phyloP scores from a whole-genome alignment of 2,329 filamentous ascomycete genomes.

The Cryphonectria naterciae region DNA sequence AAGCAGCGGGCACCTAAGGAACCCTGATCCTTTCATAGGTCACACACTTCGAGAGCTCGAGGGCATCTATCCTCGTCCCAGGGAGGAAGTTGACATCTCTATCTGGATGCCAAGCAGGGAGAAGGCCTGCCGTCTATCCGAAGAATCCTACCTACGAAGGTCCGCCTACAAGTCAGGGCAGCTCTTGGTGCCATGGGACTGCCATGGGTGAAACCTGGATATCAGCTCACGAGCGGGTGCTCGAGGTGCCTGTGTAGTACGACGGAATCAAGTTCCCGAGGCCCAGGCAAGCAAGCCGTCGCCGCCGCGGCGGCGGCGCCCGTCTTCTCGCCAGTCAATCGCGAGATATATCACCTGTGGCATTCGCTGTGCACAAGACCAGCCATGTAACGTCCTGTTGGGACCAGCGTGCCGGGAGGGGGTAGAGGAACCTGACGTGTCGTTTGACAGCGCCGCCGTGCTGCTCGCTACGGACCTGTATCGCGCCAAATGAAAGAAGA shows the following conservation, averaged over 20 bases:
- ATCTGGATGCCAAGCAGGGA: not conserved
- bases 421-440: not conserved
- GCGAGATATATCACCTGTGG: not conserved
- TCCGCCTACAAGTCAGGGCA: not conserved
- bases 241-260: not conserved
- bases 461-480: not conserved
- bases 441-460: not conserved
- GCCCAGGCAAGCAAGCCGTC: not conserved
- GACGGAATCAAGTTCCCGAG: not conserved
- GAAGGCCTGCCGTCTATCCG: not conserved
- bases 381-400: not conserved
- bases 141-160: not conserved
- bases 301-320: not conserved
- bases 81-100: conserved; percentile 5
- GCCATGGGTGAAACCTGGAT: not conserved
- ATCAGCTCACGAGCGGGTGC: not conserved
- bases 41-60: conserved; percentile 17
- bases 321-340: not conserved
- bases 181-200: not conserved
- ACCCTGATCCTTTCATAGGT: conserved; percentile 17
- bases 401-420: not conserved
- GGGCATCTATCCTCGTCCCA: conserved; percentile 8
- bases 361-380: not conserved
- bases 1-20: conserved; percentile 18
- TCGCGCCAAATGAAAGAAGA: not conserved